Base-by-base conservation (phyloP, 2,329 filamentous ascomycete species). In the Pseudogymnoascus sp. region DNA sequence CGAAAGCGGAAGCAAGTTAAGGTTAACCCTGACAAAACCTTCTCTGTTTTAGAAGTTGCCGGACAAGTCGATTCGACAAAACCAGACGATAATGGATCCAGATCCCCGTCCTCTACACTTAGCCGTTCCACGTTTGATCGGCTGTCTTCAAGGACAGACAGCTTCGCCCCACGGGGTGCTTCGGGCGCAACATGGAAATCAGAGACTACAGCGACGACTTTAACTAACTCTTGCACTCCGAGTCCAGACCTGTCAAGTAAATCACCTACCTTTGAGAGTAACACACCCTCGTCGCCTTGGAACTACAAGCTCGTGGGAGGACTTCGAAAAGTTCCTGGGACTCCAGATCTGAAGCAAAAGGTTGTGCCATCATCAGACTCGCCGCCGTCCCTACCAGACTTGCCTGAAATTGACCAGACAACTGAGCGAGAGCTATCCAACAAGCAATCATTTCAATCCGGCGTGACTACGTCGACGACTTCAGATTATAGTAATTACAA, bases 401-500 rank as follows among this genome's bases (percentile, higher is more conserved):
- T 60, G 50, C 35, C 61, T 10, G 61, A 31, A 60, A 40, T 59
- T 38, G 64, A 67, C 66, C 66, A 59, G 66, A 68, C 65, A 65
- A 62, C 59, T 63, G 65, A 65, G 53, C 68, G 38, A 62, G 66
- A 71, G 64, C 71, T 75, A 62, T 66, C 68, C 26, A 65, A 71
- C 53, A 73, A 73, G 69, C 67, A 67, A 12, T 74, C 72, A 41
- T 74, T 75, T 65, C 68, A 69, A 60, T 71, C 71, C 33, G 65
- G 67, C 10, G 62, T 66, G 41, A 68, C 71, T 60, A 65, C 65
- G 38, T 70, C 72, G n/a, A 72, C 69, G 40, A 64, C 66, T 12
- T 74, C 72, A 7, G 71, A 73, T 28, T 56, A 62, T 37, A 71
- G 69, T 46, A 74, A 74, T 62, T 74, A 73, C 67, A 73, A 72